Base-by-base conservation (phyloP, 208 protist species). In the Trypanosoma mega region DNA sequence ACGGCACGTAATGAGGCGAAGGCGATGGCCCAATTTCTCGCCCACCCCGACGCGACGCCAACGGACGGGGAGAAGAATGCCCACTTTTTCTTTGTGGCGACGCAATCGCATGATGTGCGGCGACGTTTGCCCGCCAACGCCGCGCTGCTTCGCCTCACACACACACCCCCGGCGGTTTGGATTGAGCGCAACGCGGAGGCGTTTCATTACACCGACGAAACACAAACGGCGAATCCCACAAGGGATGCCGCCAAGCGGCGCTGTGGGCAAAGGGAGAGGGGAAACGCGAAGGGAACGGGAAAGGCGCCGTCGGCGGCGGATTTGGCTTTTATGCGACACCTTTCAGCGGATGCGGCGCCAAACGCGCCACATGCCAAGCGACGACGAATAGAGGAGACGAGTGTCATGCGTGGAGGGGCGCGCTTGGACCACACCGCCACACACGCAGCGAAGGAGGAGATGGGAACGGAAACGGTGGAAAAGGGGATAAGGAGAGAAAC, bases 21-120 rank as follows among this genome's bases (percentile, higher is more conserved):
- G 54, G 53, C 64, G 3, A 63, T 71, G 30, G 45, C 46, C 5
- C 36, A 57, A 47, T 71, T 71, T 56, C 3, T 71, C 6, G 33
- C 55, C 26, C 6, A 50, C 45, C 12, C 23, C 45, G 26, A 6
- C 45, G 14, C 11, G 27, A 14, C 21, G 9, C 26, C 43, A 23
- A 7, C 34, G 2, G 29, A 41, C 14, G 46, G 18, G 14, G 2
- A 47, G n/a, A 71, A 63, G 34, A 71, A 71, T 44, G 46, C 55
- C 2, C 52, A 62, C 26, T 71, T 70, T 36, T 66, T 73, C 53
- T 91, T 89, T 64, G 72, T 90, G 7, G 87, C 87, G 0, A 86
- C 87, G 27, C 87, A 93, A 52, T 91, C 74, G 27, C 83, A 90
- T 58, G 83, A 93, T 54, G 74, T 89, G 41, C 80, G 87, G 27